A percentile compares a stretch with the other conserved stretches of the same genome.
Evolutionary conservation across 495 filamentous ascomycete species (phyloP).

Genomic region (Parmelia sp.): DNA sequence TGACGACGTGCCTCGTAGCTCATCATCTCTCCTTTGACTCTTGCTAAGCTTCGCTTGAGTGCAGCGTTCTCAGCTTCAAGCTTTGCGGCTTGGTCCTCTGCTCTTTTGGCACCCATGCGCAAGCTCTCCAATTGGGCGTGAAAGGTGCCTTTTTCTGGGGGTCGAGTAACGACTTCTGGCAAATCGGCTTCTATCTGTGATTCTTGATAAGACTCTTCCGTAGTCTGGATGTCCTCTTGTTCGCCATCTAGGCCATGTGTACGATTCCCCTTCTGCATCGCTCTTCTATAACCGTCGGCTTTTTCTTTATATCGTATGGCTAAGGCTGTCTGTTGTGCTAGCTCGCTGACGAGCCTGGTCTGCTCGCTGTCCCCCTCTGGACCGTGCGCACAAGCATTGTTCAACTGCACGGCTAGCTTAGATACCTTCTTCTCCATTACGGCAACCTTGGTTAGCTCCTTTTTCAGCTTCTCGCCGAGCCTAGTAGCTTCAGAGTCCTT

Average conservation of each 20-base stretch:
- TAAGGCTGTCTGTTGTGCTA: constrained; percentile 62
- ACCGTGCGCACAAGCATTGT: constrained; percentile 19
- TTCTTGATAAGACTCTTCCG: neutral
- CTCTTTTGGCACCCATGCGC: constrained; percentile 51
- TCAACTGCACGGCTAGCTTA: constrained; percentile 52
- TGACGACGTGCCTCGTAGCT: constrained; percentile 47
- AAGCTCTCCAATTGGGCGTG: constrained; percentile 42
- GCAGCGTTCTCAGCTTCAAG: constrained; percentile 51
- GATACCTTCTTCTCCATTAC: constrained; percentile 52
- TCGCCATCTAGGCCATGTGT: constrained; percentile 40
- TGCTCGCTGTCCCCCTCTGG: constrained; percentile 39
- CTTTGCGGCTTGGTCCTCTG: constrained; percentile 57
- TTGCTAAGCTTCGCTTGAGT: constrained; percentile 47
- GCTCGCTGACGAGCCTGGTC: constrained; percentile 47
- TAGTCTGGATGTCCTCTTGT: constrained; percentile 31
- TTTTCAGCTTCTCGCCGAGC: constrained; percentile 62
- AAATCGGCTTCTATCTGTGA: neutral
- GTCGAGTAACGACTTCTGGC: neutral
- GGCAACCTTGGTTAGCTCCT: constrained; percentile 51
- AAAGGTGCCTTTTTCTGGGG: neutral
- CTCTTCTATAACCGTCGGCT: constrained; percentile 51
- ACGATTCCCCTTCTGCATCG: constrained; percentile 41
- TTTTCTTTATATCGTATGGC: constrained; percentile 61
- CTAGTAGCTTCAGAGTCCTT: constrained; percentile 77
- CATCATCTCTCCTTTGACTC: constrained; percentile 49